Evolutionary conservation across 345 rosid species (phyloP).

Genomic region (Populus nigra): DNA sequence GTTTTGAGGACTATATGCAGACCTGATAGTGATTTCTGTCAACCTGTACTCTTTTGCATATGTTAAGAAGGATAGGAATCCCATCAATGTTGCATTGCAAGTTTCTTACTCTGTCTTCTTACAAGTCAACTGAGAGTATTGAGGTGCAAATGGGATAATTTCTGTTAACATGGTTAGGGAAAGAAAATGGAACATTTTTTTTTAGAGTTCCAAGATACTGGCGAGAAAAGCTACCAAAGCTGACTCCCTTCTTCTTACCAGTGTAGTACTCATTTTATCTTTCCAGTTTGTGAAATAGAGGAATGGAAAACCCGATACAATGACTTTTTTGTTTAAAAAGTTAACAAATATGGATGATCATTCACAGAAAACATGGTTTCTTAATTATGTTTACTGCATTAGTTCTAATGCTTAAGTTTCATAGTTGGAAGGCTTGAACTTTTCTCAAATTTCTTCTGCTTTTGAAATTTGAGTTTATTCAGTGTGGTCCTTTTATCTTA

Average conservation of each 20-base stretch:
- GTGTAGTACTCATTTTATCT: not conserved
- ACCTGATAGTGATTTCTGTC: not conserved
- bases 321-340: not conserved
- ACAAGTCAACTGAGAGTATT: not conserved
- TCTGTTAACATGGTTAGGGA: not conserved
- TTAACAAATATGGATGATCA: not conserved
- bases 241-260: not conserved
- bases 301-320: not conserved
- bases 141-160: not conserved
- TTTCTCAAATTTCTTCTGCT: not conserved
- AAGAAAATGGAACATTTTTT: not conserved
- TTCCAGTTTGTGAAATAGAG: not conserved
- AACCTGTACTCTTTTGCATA: not conserved
- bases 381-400: not conserved
- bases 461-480: not conserved
- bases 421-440: not conserved
- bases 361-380: not conserved
- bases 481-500: not conserved
- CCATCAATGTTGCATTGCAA: not conserved
- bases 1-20: not conserved
- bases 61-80: not conserved
- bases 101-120: not conserved
- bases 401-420: not conserved
- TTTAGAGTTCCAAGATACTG: not conserved
- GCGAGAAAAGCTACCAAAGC: not conserved